Percentiles rank a stretch among this genome's conserved stretches.
Conservation (phyloP, 176 grass and related monocot species). For the Areca catechu region DNA sequence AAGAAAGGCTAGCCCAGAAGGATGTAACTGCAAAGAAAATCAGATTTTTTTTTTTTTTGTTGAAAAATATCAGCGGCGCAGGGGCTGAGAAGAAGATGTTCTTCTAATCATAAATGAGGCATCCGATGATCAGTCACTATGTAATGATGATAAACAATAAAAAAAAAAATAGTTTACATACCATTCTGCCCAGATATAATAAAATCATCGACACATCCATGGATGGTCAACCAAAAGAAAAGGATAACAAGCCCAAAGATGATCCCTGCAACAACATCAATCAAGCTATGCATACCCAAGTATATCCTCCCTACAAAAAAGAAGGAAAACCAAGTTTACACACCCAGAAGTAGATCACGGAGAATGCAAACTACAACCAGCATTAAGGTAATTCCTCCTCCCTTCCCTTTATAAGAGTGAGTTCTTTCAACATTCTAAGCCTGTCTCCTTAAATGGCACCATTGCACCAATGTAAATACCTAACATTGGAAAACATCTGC, state of each 20-base stretch:
- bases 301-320: slow-evolving; percentile 67
- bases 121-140: neutral
- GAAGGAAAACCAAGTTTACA: neutral
- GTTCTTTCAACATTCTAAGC: too few relatives aligned
- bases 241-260: slow-evolving; percentile 62
- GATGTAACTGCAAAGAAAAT: slow-evolving; percentile 48
- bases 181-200: slow-evolving; percentile 78
- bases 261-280: slow-evolving; percentile 64
- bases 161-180: slow-evolving; percentile 18
- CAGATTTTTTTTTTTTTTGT: too few relatives aligned
- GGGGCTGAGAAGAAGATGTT: neutral
- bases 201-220: slow-evolving; percentile 62
- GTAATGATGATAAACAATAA: neutral
- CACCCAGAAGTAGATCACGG: too few relatives aligned
- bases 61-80: too few relatives aligned
- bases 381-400: too few relatives aligned
- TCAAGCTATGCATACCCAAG: slow-evolving; percentile 94
- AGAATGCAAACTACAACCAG: too few relatives aligned
- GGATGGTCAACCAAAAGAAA: slow-evolving; percentile 64
- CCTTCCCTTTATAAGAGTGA: too few relatives aligned
- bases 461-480: too few relatives aligned
- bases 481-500: too few relatives aligned
- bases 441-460: too few relatives aligned
- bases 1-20: slow-evolving; percentile 75
- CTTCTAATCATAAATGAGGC: neutral